Evolutionary conservation across 306 rosid species (phyloP).

Genomic region (Vigna angularis): DNA sequence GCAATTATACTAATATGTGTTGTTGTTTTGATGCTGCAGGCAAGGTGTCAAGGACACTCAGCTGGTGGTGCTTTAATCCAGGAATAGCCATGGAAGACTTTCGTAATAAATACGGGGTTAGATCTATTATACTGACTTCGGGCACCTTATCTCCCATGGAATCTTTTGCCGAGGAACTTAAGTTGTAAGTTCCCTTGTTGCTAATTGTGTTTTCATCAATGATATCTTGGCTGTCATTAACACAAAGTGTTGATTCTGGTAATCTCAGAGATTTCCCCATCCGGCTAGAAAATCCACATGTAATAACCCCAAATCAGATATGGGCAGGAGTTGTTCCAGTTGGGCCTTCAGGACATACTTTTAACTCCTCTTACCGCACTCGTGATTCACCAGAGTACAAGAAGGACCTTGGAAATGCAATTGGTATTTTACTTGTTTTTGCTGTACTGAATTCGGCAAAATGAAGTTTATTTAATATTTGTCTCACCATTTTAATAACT

Average conservation of each 20-base stretch:
- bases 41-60: constrained; percentile 79
- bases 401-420: constrained; percentile 95
- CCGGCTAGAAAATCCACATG: constrained; percentile 94
- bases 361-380: constrained; percentile 86
- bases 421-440: constrained; percentile 62
- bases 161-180: constrained; percentile 89
- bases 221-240: constrained; percentile 40
- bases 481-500: constrained; percentile 31
- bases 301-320: constrained; percentile 84
- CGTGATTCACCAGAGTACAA: constrained; percentile 84
- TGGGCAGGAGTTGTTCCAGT: constrained; percentile 96
- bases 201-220: constrained; percentile 38
- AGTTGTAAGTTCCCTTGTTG: constrained; percentile 61
- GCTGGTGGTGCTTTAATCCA: constrained; percentile 99
- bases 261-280: constrained; percentile 82
- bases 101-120: constrained; percentile 59
- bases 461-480: constrained; percentile 33
- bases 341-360: constrained; percentile 86
- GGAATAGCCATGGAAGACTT: constrained; percentile 94
- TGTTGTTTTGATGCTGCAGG: constrained; percentile 57
- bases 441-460: constrained; percentile 24
- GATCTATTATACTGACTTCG: constrained; percentile 92
- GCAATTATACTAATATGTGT: constrained; percentile 34
- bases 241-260: constrained; percentile 44
- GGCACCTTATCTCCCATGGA: constrained; percentile 95